Evolutionary conservation across 1,284 basidiomycete genomes (phyloP), one percentile per base, ranked within the genome.

Genomic region (Kwoniella shivajii): DNA sequence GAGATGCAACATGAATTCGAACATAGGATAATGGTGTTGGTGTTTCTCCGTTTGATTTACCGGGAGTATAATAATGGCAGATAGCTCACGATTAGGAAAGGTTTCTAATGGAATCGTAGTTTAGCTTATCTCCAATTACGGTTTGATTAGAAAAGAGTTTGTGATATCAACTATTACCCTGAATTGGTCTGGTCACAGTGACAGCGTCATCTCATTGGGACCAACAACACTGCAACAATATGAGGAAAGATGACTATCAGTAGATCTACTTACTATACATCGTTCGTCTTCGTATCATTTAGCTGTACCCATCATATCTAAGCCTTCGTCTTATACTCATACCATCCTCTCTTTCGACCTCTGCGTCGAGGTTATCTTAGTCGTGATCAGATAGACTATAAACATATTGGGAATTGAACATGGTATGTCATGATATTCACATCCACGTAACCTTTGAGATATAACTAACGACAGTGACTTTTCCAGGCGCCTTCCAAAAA

Each of bases 401-500:
- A 6, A 39, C 20, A 10, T 18, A 39, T 6, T 13, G 38, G 38
- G 38, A 24, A 45, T 27, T 29, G 18, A 36, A 22, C 3, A 52
- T 52, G 50, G 50, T 52, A 52, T n/a, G 50, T 44, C 27, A 5
- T 9, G 24, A 18, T 39, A 11, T 36, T 38, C 20, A n/a, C 36
- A 6, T 6, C 37, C 13, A 16, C 16, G n/a, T 14, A 50, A n/a
- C 1, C 24, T 14, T 9, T 31, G 22, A 39, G 37, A 39, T 26
- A 7, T 13, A 10, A n/a, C 49, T 44, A 46, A 67, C 66, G 51
- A 66, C 56, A 22, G 27, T 41, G 24, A n/a, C n/a, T n/a, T 18
- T n/a, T 20, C 16, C 66, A 93, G 91, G 91, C 90, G 54, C 85
- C 86, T 67, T 91, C 89, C 38, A 92, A 92, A 84, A 93, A 92